Base-by-base conservation (phyloP, 1,139 yeast species). In the Trichomonascaceae sp. region DNA sequence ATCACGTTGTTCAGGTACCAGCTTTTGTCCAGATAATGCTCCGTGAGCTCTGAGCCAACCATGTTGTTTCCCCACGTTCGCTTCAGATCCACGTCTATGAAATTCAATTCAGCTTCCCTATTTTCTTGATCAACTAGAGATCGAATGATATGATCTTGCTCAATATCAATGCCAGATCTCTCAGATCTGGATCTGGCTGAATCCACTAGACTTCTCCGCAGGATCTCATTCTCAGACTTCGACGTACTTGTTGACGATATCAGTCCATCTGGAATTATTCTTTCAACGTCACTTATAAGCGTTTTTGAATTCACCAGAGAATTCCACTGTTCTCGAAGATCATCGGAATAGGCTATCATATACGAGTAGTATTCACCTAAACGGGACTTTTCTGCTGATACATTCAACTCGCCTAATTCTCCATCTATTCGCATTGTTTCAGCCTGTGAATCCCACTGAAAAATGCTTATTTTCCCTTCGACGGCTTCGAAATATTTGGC, bases 21-120 rank as follows among this genome's bases (percentile, higher is more conserved):
- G 6, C 78, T 69, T 56, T 75, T 77, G 62, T 78, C 81, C 19
- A 71, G 54, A 30, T 70, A 71, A 53, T 75, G 75, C 19, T 63
- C 46, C 1, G 54, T 53, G 19, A 53, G 44, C 10, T 47, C 56
- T 1, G 20, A 19, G 2, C 53, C 56, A 10, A 47, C 43, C 47
- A 45, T 49, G 17, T 65, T 72, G 22, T 62, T 76, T 61, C 63
- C 65, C 56, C 72, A 68, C 0, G 69, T 64, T 7, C 70, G 67
- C 49, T 70, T 70, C 56, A 75, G 63, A 36, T 74, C 70, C 8
- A 77, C 68, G 0, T 59, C 53, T 0, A 75, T 70, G 56, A 74
- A 77, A 9, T 64, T 58, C 36, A 69, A 57, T 20, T 43, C 47
- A 22, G 17, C 18, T 15, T 49, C 49, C 7, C 19, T n/a, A 2